Evolutionary conservation across 2,329 filamentous ascomycete genomes (phyloP), one percentile per base, ranked within the genome.

Genomic region (Berkeleyomyces rouxiae): DNA sequence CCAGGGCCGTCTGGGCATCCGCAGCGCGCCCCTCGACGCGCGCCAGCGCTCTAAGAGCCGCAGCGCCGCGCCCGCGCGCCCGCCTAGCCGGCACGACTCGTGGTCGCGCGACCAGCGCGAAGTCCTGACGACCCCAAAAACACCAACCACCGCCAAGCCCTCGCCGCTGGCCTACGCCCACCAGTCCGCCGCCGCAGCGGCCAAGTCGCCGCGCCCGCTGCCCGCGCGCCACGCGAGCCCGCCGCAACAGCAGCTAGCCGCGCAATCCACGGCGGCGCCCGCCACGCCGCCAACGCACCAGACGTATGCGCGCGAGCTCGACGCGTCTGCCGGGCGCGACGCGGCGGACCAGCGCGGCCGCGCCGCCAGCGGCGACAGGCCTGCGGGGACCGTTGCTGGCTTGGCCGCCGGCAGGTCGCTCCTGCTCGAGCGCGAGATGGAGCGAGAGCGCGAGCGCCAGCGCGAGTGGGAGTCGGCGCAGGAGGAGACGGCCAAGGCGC

Each of bases 381-480:
- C 83, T 23, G 83, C 83, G 70, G 80, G n/a, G n/a, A n/a, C n/a
- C n/a, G n/a, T 82, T 0, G 79, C 76, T 37, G 82, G 81, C 0
- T 83, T 79, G 80, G 49, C 49, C 5, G 83, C 83, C 0, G 79
- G 79, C 66, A 87, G 86, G 74, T 87, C 84, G 0, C 77, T 90
- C 7, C 79, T 90, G 1, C 51, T 55, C 6, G 87, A 90, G 73
- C 82, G 85, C 37, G 87, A 91, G 72, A 90, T 90, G 85, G 87
- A 91, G 71, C 77, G 86, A 70, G 87, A 91, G 72, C 78, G 87
- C 7, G 82, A 89, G 74, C 78, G 87, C 11, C 87, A 91, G 73
- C 79, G 78, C 63, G 87, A 91, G 71, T 91, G 88, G 88, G 88
- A 93, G 71, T 82, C 87, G 66, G 77, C 82, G 0, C 88, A 92